Evolutionary conservation across 495 filamentous ascomycete genomes (phyloP).

Genomic region (Elaphomyces granulatus): DNA sequence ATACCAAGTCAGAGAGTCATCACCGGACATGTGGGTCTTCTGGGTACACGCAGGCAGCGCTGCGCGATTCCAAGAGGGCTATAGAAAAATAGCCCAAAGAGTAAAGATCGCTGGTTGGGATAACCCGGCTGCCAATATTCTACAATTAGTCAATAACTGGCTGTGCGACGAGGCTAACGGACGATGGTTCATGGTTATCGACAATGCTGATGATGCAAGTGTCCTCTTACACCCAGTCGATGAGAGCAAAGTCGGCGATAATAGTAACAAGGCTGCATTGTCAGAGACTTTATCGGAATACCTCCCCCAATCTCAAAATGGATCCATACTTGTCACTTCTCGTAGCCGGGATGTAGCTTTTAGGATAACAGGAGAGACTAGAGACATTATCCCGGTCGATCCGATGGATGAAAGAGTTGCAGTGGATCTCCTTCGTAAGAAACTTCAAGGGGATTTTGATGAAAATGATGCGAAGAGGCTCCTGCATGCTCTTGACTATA

Average conservation of each 20-base stretch:
- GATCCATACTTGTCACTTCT: slow-evolving; percentile 28
- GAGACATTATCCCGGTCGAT: slow-evolving; percentile 24
- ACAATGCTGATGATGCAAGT: slow-evolving; percentile 30
- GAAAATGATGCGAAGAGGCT: slow-evolving; percentile 12
- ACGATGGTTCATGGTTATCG: slow-evolving; percentile 29
- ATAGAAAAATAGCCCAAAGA: slow-evolving; percentile 24
- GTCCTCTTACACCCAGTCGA: slow-evolving; percentile 16
- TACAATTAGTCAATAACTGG: slow-evolving; percentile 11
- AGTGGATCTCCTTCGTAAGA: slow-evolving; percentile 25
- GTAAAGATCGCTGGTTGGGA: slow-evolving; percentile 26
- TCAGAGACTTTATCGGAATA: slow-evolving; percentile 17
- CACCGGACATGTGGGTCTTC: slow-evolving; percentile 30
- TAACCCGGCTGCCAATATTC: slow-evolving; percentile 10
- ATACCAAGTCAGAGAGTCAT: slow-evolving; percentile 21
- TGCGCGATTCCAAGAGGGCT: slow-evolving; percentile 32
- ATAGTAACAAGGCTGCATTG: no score
- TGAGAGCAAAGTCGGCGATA: no score
- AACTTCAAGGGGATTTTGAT: slow-evolving; percentile 13
- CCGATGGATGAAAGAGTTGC: slow-evolving; percentile 22
- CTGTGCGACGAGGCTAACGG: slow-evolving; percentile 9
- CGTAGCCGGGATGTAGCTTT: slow-evolving; percentile 13
- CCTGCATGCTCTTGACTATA: slow-evolving; percentile 22
- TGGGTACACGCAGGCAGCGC: slow-evolving; percentile 32
- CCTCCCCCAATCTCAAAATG: slow-evolving; percentile 23
- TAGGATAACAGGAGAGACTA: slow-evolving; percentile 4